phyloP scores from a whole-genome alignment of 441 rosid genomes.

The Adansonia rubrostipa region DNA sequence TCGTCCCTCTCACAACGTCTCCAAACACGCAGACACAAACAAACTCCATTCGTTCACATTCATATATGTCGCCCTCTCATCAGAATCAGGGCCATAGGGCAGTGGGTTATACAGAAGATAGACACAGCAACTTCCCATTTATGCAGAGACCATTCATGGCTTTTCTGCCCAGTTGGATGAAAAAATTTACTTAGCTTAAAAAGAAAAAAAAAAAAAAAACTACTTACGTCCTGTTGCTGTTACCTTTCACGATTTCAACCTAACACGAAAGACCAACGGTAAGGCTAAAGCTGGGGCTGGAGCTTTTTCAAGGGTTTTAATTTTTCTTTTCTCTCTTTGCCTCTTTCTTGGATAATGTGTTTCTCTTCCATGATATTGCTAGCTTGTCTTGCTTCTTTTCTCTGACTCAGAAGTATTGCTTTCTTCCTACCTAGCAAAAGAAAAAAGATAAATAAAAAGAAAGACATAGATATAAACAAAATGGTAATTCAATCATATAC shows the following conservation, averaged over 20 bases:
- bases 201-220: not conserved
- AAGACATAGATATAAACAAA: too few species aligned
- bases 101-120: conserved; percentile 22
- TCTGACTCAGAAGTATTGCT: not conserved
- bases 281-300: not conserved
- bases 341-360: not conserved
- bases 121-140: conserved; percentile 44
- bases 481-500: too few species aligned
- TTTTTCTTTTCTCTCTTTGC: not conserved
- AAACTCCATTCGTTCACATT: conserved; percentile 37
- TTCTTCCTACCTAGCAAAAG: not conserved
- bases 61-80: conserved; percentile 20
- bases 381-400: not conserved
- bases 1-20: not conserved
- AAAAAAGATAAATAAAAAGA: too few species aligned
- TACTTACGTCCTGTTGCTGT: not conserved
- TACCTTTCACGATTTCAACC: not conserved
- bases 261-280: conserved; percentile 23
- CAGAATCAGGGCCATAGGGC: conserved; percentile 48
- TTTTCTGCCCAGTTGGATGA: not conserved
- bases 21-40: conserved; percentile 39
- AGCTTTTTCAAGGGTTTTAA: not conserved
- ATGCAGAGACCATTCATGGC: conserved; percentile 42
- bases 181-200: not conserved
- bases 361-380: not conserved